Evolutionary conservation across 192 early-diverging fungal genomes (phyloP).

Genomic region (Paraglomus brasilianum): DNA sequence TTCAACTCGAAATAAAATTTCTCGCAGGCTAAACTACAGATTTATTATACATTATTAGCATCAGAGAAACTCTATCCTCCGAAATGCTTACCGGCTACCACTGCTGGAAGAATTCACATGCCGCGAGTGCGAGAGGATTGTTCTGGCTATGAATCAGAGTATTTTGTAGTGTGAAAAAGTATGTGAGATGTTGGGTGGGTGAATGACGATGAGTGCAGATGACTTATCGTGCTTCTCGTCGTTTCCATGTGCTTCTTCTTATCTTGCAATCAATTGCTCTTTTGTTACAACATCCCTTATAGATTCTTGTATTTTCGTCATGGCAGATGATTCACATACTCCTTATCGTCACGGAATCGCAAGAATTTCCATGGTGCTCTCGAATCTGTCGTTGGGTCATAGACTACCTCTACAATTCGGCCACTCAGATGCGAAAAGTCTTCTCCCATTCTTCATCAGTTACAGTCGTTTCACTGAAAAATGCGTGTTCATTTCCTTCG

Average conservation of each 20-base stretch:
- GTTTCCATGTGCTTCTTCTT: slow-evolving; percentile 9
- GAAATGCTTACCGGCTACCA: too few species aligned
- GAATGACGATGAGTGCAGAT: too few species aligned
- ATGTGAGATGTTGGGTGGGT: too few species aligned
- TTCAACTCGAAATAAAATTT: too few species aligned
- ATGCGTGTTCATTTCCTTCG: slow-evolving; percentile 32
- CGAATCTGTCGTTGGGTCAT: slow-evolving; percentile 47
- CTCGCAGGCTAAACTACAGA: too few species aligned
- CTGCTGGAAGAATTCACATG: too few species aligned
- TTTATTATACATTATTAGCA: too few species aligned
- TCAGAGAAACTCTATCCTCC: too few species aligned
- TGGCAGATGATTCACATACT: slow-evolving; percentile 65
- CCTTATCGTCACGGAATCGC: slow-evolving; percentile 81
- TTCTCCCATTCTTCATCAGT: slow-evolving; percentile 54
- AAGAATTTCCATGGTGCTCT: slow-evolving; percentile 66
- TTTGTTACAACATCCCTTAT: slow-evolving; percentile 70
- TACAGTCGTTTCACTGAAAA: slow-evolving; percentile 55
- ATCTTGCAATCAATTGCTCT: slow-evolving; percentile 42
- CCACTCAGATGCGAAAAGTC: slow-evolving; percentile 46
- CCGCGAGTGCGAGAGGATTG: too few species aligned
- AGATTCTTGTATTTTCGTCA: slow-evolving; percentile 63
- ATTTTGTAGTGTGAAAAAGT: too few species aligned
- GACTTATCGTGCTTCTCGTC: not conserved
- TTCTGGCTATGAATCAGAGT: too few species aligned
- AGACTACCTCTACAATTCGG: slow-evolving; percentile 63